Conservation (phyloP, 305 asterid genomes). For the Fraxinus ornus region DNA sequence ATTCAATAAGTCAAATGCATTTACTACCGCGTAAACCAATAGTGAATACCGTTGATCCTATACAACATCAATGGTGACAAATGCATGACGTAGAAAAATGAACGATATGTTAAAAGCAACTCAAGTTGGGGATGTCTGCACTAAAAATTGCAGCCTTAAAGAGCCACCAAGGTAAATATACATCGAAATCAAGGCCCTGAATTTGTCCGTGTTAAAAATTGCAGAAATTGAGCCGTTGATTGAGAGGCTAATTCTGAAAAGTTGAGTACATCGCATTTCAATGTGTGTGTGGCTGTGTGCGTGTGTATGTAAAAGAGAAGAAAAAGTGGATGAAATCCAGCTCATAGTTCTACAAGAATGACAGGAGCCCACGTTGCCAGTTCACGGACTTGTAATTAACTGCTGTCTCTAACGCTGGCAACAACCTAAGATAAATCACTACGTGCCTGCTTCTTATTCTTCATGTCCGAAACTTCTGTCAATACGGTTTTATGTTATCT, state of each 20-base stretch:
- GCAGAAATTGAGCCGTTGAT: background rate
- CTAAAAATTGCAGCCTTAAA: background rate
- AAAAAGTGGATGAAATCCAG: conserved; percentile 40
- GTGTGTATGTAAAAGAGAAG: background rate
- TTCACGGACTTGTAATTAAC: conserved; percentile 38
- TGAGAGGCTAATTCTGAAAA: background rate
- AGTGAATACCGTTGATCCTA: background rate
- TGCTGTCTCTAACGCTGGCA: conserved; percentile 57
- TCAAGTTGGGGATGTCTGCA: background rate
- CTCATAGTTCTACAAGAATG: conserved; percentile 43
- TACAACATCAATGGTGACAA: background rate
- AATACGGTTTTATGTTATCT: background rate
- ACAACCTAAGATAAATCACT: conserved; percentile 22
- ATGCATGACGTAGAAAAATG: background rate
- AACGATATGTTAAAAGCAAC: background rate
- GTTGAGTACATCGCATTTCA: background rate
- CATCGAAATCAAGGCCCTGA: background rate
- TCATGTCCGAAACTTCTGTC: background rate
- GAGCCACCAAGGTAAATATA: background rate
- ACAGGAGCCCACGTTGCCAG: conserved; percentile 56
- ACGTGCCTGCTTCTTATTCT: background rate
- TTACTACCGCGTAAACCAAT: no score
- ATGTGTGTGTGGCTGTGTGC: background rate
- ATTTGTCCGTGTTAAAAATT: background rate
- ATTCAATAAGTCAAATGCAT: no score